phyloP scores from a whole-genome alignment of 1,284 basidiomycete genomes.

The Cryptococcus deneoformans region DNA sequence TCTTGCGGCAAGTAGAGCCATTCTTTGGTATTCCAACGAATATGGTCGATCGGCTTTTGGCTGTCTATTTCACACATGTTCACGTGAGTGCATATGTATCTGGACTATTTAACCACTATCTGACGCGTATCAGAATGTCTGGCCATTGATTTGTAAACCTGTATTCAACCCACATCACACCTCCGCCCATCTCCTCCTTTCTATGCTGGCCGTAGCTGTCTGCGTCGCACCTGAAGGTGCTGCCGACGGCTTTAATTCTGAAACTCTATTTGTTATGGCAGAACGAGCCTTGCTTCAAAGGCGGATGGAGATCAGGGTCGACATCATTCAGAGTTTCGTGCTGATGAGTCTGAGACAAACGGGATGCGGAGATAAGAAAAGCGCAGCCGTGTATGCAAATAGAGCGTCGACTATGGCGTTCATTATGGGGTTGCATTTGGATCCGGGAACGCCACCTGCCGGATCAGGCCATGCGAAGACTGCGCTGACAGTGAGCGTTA shows the following conservation, averaged over 20 bases:
- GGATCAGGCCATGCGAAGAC: conserved; percentile 4
- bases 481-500: not conserved
- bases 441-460: conserved; percentile 17
- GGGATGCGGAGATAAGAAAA: conserved; percentile 49
- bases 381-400: conserved; percentile 47
- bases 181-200: conserved; percentile 31
- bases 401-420: conserved; percentile 49
- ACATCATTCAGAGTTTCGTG: conserved; percentile 46
- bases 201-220: conserved; percentile 41
- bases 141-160: conserved; percentile 48
- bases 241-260: conserved; percentile 50
- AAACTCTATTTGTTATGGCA: conserved; percentile 56
- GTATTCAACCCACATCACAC: conserved; percentile 38
- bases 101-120: not conserved
- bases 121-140: conserved; percentile 35
- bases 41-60: conserved; percentile 36
- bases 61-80: conserved; percentile 41
- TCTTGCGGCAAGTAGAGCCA: not conserved
- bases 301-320: conserved; percentile 31
- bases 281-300: conserved; percentile 31
- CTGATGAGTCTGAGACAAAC: conserved; percentile 50
- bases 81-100: conserved; percentile 21
- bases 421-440: conserved; percentile 50
- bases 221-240: conserved; percentile 30
- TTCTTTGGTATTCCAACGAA: conserved; percentile 24